A percentile compares a stretch with the other conserved stretches of the same genome.
phyloP scores from a whole-genome alignment of 352 stramenopile genomes.

The Globisporangium rhizosaccharum region DNA sequence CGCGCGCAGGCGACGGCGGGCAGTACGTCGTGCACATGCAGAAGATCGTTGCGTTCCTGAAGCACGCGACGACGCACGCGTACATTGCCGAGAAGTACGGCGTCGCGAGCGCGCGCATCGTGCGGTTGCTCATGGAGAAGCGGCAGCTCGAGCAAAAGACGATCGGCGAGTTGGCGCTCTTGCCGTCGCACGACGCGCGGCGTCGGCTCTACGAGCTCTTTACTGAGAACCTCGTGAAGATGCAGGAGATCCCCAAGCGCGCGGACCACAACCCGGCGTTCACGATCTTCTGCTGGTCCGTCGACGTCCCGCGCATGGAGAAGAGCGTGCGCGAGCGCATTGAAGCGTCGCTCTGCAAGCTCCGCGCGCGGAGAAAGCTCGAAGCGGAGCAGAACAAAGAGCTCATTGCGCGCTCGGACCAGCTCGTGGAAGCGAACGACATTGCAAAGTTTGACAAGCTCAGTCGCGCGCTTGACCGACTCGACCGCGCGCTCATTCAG shows the following conservation, averaged over 20 bases:
- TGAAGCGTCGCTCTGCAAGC: slow-evolving; percentile 62
- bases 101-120: slow-evolving; percentile 76
- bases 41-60: slow-evolving; percentile 80
- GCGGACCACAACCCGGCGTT: slow-evolving; percentile 87
- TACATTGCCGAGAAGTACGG: slow-evolving; percentile 83
- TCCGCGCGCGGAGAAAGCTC: slow-evolving; percentile 61
- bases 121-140: slow-evolving; percentile 81
- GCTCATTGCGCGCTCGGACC: slow-evolving; percentile 81
- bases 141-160: slow-evolving; percentile 85
- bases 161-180: slow-evolving; percentile 73
- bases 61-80: slow-evolving; percentile 71
- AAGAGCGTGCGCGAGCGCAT: slow-evolving; percentile 53
- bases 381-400: slow-evolving; percentile 87
- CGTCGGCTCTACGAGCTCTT: slow-evolving; percentile 82
- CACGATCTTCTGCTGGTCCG: slow-evolving; percentile 84
- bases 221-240: slow-evolving; percentile 62
- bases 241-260: slow-evolving; percentile 86
- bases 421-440: slow-evolving; percentile 83
- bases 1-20: slow-evolving; percentile 65
- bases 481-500: slow-evolving; percentile 79
- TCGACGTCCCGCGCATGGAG: slow-evolving; percentile 69
- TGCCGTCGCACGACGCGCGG: slow-evolving; percentile 77
- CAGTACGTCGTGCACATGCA: slow-evolving; percentile 88
- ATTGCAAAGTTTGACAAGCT: slow-evolving; percentile 85
- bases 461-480: slow-evolving; percentile 74